phyloP scores from a whole-genome alignment of 2,329 filamentous ascomycete species.

The Colletotrichum nymphaeae region DNA sequence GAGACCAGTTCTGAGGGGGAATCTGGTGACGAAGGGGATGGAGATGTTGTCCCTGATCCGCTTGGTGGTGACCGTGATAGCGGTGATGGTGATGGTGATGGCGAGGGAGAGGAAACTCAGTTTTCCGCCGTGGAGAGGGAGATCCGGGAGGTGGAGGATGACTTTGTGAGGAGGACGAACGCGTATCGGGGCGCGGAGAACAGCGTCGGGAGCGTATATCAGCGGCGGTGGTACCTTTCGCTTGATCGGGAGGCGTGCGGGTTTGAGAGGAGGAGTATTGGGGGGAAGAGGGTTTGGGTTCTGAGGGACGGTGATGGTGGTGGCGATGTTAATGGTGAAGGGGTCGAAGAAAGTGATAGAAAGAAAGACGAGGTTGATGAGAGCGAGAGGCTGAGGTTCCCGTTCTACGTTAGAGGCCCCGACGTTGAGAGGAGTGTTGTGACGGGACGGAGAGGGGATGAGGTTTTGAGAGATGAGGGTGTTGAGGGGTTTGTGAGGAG shows the following conservation, averaged over 20 bases:
- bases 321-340: conserved; percentile 37
- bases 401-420: conserved; percentile 71
- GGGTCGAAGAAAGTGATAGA: too few species aligned
- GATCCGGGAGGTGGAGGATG: conserved; percentile 60
- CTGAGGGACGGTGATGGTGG: conserved; percentile 37
- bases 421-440: conserved; percentile 74
- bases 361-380: not conserved
- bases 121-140: conserved; percentile 53
- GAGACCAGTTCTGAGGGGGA: conserved; percentile 21
- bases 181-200: conserved; percentile 75
- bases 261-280: conserved; percentile 54
- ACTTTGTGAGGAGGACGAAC: conserved; percentile 68
- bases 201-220: conserved; percentile 74
- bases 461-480: conserved; percentile 71
- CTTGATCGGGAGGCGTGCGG: conserved; percentile 70
- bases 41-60: conserved; percentile 39
- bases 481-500: conserved; percentile 67
- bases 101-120: conserved; percentile 15
- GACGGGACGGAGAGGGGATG: conserved; percentile 68
- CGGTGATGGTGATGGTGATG: conserved; percentile 26
- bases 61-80: not conserved
- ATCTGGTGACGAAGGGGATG: conserved; percentile 39
- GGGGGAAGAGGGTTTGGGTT: not conserved
- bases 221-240: conserved; percentile 74
- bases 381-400: conserved; percentile 54